A percentile compares a stretch with the other conserved stretches of the same genome.
phyloP scores from a whole-genome alignment of 306 rosid genomes.

The Rosa rugosa region DNA sequence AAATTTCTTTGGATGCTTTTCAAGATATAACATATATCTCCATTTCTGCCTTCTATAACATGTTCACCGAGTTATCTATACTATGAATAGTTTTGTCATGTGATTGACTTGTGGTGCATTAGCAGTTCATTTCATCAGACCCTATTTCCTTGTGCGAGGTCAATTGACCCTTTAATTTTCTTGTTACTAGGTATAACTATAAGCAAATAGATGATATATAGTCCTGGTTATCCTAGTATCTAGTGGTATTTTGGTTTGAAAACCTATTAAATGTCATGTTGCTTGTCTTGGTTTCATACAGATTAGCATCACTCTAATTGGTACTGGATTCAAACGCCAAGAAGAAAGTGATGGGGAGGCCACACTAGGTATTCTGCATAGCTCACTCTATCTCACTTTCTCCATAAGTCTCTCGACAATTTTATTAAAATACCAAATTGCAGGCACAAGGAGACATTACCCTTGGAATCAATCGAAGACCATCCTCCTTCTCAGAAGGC shows the following conservation, averaged over 20 bases:
- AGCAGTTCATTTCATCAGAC: background rate
- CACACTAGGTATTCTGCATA: conserved; percentile 54
- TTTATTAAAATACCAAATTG: conserved; percentile 26
- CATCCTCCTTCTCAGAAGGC: conserved; percentile 60
- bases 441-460: conserved; percentile 75
- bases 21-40: background rate
- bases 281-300: conserved; percentile 38
- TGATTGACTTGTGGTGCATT: background rate
- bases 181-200: conserved; percentile 61
- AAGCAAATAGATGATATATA: background rate
- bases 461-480: conserved; percentile 51
- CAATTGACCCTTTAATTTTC: background rate
- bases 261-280: conserved; percentile 13
- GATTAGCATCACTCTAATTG: conserved; percentile 96
- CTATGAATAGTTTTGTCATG: background rate
- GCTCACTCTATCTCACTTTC: background rate
- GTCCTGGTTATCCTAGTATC: background rate
- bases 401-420: conserved; percentile 5
- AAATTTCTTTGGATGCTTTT: background rate
- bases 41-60: background rate
- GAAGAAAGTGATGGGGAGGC: conserved; percentile 86
- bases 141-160: background rate
- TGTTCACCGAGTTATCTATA: background rate
- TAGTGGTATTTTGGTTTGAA: background rate
- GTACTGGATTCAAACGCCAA: conserved; percentile 98